Conservation (phyloP, 2,329 filamentous ascomycete genomes). For the Calonectria naviculata region DNA sequence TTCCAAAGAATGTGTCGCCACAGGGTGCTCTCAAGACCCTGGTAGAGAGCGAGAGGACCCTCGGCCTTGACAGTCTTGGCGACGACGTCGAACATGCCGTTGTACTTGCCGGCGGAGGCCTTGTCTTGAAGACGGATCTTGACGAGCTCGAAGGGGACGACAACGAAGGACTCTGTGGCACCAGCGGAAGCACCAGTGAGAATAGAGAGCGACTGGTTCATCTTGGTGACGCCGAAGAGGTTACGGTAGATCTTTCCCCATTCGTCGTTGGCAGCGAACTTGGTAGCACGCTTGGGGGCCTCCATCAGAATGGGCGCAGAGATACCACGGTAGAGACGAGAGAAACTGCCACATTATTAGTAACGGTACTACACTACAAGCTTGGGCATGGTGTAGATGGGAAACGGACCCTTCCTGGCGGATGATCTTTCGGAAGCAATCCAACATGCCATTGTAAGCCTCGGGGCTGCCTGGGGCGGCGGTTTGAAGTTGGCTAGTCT, state of each 20-base stretch:
- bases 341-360: constrained; percentile 68
- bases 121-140: constrained; percentile 99
- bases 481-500: constrained; percentile 83
- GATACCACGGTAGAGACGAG: constrained; percentile 95
- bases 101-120: constrained; percentile 90
- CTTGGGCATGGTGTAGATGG: constrained; percentile 12
- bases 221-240: constrained; percentile 84
- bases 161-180: constrained; percentile 95
- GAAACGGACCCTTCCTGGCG: constrained; percentile 85
- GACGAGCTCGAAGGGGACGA: constrained; percentile 97
- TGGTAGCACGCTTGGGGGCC: constrained; percentile 91
- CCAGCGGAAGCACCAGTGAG: constrained; percentile 95
- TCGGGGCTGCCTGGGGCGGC: constrained; percentile 80
- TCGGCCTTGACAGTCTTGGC: constrained; percentile 86
- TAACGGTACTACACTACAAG: constrained; percentile 12
- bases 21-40: constrained; percentile 94
- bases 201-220: constrained; percentile 91
- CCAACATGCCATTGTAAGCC: constrained; percentile 94
- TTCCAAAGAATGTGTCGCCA: constrained; percentile 96
- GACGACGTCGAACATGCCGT: constrained; percentile 83
- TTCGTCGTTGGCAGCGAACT: constrained; percentile 98
- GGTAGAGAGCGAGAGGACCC: constrained; percentile 90
- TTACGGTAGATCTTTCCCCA: constrained; percentile 97
- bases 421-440: constrained; percentile 98
- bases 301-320: constrained; percentile 98